Conservation (phyloP, 2,329 filamentous ascomycete species). For the Ophiocordyceps camponoti-saundersi region DNA sequence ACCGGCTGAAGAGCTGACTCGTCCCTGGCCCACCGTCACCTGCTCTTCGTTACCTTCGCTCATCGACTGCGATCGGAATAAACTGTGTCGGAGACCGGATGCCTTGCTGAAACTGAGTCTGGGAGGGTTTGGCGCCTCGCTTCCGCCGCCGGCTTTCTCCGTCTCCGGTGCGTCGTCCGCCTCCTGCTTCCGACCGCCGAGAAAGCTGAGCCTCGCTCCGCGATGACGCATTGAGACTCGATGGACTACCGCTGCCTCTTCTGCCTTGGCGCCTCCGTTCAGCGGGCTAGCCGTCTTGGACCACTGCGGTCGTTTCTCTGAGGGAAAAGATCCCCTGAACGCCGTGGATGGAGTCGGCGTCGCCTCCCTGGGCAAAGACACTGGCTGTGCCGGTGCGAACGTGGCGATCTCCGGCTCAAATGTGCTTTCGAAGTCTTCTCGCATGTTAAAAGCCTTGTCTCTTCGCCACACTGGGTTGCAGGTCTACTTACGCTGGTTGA, state of each 20-base stretch:
- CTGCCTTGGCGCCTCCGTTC: slow-evolving; percentile 17
- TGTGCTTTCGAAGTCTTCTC: slow-evolving; percentile 40
- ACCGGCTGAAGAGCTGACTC: slow-evolving; percentile 8
- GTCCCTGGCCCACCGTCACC: slow-evolving; percentile 1
- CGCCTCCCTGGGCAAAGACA: slow-evolving; percentile 17
- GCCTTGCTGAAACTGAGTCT: slow-evolving; percentile 14
- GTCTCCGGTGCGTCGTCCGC: slow-evolving; percentile 12
- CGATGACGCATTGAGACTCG: slow-evolving; percentile 34
- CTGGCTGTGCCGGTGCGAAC: slow-evolving; percentile 35
- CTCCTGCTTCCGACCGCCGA: slow-evolving; percentile 34
- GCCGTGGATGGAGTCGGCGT: slow-evolving; percentile 25
- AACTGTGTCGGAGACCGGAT: slow-evolving; percentile 17
- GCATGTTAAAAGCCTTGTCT: slow-evolving; percentile 4
- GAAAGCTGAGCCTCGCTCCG: slow-evolving; percentile 38
- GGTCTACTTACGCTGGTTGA: slow-evolving; percentile 43
- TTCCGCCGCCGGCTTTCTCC: slow-evolving; percentile 12
- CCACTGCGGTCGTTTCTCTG: slow-evolving; percentile 16
- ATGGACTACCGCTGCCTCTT: slow-evolving; percentile 32
- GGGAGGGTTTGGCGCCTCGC: slow-evolving; percentile 15
- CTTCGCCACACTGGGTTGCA: neutral
- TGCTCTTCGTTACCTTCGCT: slow-evolving; percentile 10
- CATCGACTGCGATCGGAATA: slow-evolving; percentile 24
- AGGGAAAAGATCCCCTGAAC: slow-evolving; percentile 32
- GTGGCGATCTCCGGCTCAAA: slow-evolving; percentile 50
- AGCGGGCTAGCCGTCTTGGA: slow-evolving; percentile 16